phyloP scores from a whole-genome alignment of 192 early-diverging fungal genomes.

The Coemansia aciculifera region DNA sequence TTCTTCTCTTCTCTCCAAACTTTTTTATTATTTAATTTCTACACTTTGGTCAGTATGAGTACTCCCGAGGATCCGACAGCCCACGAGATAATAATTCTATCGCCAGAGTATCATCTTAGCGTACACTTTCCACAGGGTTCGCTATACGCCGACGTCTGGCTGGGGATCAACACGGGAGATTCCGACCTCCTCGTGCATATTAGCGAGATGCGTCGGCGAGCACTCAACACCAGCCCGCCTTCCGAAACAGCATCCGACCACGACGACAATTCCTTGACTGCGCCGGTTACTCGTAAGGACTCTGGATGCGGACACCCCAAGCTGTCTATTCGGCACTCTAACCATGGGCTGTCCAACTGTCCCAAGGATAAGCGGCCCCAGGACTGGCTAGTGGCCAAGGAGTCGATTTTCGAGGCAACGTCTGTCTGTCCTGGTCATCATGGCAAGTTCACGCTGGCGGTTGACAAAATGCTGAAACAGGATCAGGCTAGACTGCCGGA shows the following conservation, averaged over 20 bases:
- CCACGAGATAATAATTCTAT: slow-evolving; percentile 52
- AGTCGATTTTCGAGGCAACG: slow-evolving; percentile 30
- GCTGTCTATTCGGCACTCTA: slow-evolving; percentile 22
- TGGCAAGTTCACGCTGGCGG: slow-evolving; percentile 35
- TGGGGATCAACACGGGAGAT: slow-evolving; percentile 39
- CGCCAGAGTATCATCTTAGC: slow-evolving; percentile 47
- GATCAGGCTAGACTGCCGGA: slow-evolving; percentile 16
- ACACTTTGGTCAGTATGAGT: not conserved
- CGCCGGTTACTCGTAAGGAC: slow-evolving; percentile 29
- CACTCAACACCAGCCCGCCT: slow-evolving; percentile 43
- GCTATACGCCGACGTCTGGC: slow-evolving; percentile 52
- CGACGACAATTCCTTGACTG: not conserved
- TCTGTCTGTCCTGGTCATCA: slow-evolving; percentile 37
- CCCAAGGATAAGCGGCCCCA: slow-evolving; percentile 22
- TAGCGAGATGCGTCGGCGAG: slow-evolving; percentile 45
- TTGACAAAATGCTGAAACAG: slow-evolving; percentile 36
- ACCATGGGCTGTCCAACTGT: slow-evolving; percentile 48
- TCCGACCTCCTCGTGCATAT: slow-evolving; percentile 45
- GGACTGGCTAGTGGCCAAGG: slow-evolving; percentile 50
- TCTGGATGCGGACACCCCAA: slow-evolving; percentile 25
- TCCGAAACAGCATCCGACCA: slow-evolving; percentile 18
- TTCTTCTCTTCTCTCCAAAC: not conserved
- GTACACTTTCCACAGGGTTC: slow-evolving; percentile 51
- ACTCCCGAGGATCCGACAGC: slow-evolving; percentile 44
- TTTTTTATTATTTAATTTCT: not conserved